Evolutionary conservation across 306 rosid species (phyloP).

Genomic region (Corylus avellana): DNA sequence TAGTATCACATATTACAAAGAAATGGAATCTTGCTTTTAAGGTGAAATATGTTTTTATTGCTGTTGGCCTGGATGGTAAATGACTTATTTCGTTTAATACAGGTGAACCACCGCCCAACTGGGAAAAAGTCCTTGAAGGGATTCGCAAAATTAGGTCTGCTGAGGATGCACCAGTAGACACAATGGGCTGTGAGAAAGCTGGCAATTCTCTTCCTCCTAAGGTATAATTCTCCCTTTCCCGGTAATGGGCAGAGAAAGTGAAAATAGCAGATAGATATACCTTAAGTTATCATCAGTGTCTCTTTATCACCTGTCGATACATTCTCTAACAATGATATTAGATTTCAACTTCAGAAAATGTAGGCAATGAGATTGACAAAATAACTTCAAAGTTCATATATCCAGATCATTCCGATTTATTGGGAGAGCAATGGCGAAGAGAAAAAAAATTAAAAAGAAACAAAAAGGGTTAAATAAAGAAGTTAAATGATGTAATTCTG

Average conservation of each 20-base stretch:
- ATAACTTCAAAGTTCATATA: not conserved
- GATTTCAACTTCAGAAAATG: not conserved
- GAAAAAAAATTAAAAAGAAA: not conserved
- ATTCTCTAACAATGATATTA: not conserved
- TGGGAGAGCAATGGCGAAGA: not conserved
- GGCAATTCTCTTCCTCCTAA: conserved; percentile 62
- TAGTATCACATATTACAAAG: not conserved
- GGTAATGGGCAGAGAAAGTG: not conserved
- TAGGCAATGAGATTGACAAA: not conserved
- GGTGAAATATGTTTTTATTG: not conserved
- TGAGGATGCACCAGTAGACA: conserved; percentile 84
- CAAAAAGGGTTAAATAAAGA: not conserved
- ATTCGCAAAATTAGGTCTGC: conserved; percentile 71
- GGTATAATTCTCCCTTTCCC: conserved; percentile 42
- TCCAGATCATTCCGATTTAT: not conserved
- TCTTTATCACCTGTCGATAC: not conserved
- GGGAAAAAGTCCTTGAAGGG: conserved; percentile 79
- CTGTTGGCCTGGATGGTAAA: conserved; percentile 11
- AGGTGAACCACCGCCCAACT: conserved; percentile 68
- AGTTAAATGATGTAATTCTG: not conserved
- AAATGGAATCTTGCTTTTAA: not conserved
- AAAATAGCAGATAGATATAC: not conserved
- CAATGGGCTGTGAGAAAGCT: conserved; percentile 59
- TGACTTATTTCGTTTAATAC: conserved; percentile 27
- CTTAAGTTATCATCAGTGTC: not conserved